phyloP scores from a whole-genome alignment of 306 rosid genomes.

The Astragalus glycyphyllos region DNA sequence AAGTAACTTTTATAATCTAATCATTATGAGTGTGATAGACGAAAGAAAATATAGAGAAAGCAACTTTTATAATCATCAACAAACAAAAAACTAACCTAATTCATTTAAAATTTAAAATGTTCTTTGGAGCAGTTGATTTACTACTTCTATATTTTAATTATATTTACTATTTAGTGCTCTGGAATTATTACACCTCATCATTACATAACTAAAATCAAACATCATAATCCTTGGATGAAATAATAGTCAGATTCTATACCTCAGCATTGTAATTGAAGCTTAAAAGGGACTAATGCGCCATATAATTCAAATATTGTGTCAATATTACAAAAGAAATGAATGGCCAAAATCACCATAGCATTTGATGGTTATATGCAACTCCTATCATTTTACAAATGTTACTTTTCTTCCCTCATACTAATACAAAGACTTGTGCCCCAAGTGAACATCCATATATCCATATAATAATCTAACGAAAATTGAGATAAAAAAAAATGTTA shows the following conservation, averaged over 20 bases:
- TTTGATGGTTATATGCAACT: slow-evolving; percentile 37
- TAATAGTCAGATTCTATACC: neutral
- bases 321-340: slow-evolving; percentile 25
- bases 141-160: neutral
- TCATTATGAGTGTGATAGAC: too few relatives aligned
- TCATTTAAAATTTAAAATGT: too few relatives aligned
- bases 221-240: neutral
- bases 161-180: neutral
- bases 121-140: neutral
- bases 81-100: too few relatives aligned
- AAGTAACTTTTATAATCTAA: too few relatives aligned
- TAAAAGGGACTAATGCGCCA: slow-evolving; percentile 1
- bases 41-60: too few relatives aligned
- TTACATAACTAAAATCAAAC: neutral
- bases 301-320: slow-evolving; percentile 11
- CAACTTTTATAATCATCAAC: too few relatives aligned
- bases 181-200: neutral
- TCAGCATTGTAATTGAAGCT: slow-evolving; percentile 8
- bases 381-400: slow-evolving; percentile 48
- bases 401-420: slow-evolving; percentile 42
- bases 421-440: slow-evolving; percentile 51
- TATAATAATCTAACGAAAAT: slow-evolving; percentile 38
- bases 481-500: slow-evolving; percentile 39
- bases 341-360: slow-evolving; percentile 41
- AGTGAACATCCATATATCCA: slow-evolving; percentile 44